Conservation (phyloP, 2,329 filamentous ascomycete genomes). For the Penicillium sp. region DNA sequence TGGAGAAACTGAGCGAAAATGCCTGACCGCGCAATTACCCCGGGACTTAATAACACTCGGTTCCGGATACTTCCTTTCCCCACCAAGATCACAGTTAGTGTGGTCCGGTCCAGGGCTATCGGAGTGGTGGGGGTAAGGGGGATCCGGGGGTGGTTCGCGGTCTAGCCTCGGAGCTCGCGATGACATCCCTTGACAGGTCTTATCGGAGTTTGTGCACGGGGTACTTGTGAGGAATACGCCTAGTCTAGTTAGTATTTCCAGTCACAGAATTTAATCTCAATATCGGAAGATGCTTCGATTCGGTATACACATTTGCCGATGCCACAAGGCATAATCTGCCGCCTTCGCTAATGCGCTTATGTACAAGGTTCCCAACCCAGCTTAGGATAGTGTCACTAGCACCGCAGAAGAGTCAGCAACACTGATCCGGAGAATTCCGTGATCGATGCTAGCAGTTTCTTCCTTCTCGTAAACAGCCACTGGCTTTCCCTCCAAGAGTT, state of each 20-base stretch:
- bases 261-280: neutral
- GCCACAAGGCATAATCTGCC: neutral
- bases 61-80: neutral
- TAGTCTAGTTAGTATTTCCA: neutral
- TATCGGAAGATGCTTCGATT: neutral
- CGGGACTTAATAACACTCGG: neutral
- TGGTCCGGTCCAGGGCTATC: neutral
- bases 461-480: constrained; percentile 13
- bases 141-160: neutral
- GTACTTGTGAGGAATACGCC: neutral
- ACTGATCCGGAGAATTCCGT: neutral
- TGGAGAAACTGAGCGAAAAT: neutral
- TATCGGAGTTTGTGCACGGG: neutral
- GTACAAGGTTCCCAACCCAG: too few species aligned
- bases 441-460: neutral
- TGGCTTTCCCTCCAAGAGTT: constrained; percentile 19
- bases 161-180: neutral
- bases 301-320: neutral
- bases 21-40: neutral
- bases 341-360: neutral
- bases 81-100: neutral
- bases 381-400: neutral
- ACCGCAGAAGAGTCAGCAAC: constrained; percentile 3
- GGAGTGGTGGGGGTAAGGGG: neutral
- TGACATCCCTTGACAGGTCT: neutral